These are phyloP conservation scores for Fraxinus angustifolia DNA, from an alignment of 305 asterid species.

Conservation along the genomic window DNA sequence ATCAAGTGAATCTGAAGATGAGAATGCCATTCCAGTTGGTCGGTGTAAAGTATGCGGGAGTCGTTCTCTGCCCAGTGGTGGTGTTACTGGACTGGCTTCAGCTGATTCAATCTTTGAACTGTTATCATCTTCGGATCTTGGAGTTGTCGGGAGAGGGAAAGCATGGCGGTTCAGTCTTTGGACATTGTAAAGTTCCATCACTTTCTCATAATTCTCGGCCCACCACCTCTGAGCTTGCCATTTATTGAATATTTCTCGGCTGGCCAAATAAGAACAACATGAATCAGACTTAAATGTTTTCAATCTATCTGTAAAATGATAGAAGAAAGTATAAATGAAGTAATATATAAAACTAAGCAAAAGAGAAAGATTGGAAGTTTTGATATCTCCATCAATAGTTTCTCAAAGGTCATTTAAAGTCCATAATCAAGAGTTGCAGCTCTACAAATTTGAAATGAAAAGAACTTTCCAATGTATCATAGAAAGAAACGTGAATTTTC, in stretches of 20 bases:
- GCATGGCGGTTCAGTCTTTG: conserved; percentile 84
- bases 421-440: not conserved
- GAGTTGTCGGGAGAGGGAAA: conserved; percentile 72
- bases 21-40: conserved; percentile 50
- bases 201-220: conserved; percentile 84
- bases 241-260: conserved; percentile 86
- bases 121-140: conserved; percentile 65
- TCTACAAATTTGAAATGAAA: not conserved
- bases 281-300: not conserved
- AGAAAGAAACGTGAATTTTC: not conserved
- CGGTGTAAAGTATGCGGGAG: conserved; percentile 57
- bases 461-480: not conserved
- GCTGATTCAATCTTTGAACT: conserved; percentile 60
- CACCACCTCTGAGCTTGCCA: conserved; percentile 97
- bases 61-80: conserved; percentile 64
- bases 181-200: conserved; percentile 82
- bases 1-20: conserved; percentile 65
- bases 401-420: not conserved
- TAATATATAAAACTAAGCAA: too few species aligned
- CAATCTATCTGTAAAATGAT: not conserved
- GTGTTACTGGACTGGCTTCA: conserved; percentile 72
- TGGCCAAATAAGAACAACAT: conserved; percentile 20
- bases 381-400: not conserved
- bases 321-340: not conserved
- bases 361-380: not conserved